Percentiles rank a stretch among this genome's conserved stretches.
Conservation (phyloP, 1,139 yeast species). For the Magnusiomyces tetraspermus region DNA sequence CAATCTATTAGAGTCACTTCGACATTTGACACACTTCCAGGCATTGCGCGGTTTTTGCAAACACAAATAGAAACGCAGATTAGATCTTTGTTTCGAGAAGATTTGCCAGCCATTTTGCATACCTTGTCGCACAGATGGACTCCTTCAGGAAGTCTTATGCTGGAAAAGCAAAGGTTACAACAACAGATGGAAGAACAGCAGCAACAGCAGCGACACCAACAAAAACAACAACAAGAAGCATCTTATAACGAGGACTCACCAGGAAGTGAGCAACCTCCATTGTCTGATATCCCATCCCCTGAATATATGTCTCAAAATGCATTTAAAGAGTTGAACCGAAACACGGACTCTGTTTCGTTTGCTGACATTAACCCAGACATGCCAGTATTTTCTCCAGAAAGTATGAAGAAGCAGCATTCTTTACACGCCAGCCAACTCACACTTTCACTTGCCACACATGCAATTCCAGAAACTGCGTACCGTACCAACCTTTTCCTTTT, state of each 20-base stretch:
- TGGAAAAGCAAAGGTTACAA: slow-evolving; percentile 17
- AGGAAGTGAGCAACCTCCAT: too few relatives aligned
- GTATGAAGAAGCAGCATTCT: slow-evolving; percentile 61
- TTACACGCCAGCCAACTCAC: slow-evolving; percentile 73
- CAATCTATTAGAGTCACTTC: slow-evolving; percentile 75
- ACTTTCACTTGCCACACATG: slow-evolving; percentile 54
- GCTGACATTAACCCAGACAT: slow-evolving; percentile 47
- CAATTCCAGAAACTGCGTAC: slow-evolving; percentile 47
- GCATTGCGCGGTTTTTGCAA: slow-evolving; percentile 71
- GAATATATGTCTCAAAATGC: too few relatives aligned
- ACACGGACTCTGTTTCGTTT: slow-evolving; percentile 24
- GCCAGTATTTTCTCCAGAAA: slow-evolving; percentile 56
- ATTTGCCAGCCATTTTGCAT: slow-evolving; percentile 72
- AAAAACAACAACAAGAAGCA: too few relatives aligned
- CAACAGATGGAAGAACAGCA: slow-evolving; percentile 14
- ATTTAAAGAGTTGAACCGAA: slow-evolving; percentile 11
- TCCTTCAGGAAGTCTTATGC: slow-evolving; percentile 31
- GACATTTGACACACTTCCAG: slow-evolving; percentile 77
- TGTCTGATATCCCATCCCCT: too few relatives aligned
- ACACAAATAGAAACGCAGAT: slow-evolving; percentile 75
- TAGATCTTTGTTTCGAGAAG: slow-evolving; percentile 70
- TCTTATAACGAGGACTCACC: too few relatives aligned
- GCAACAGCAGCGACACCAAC: too few relatives aligned
- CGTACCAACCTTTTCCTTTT: slow-evolving; percentile 35
- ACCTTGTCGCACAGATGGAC: slow-evolving; percentile 67